These are phyloP conservation scores for Penicillium riverlandense DNA, from an alignment of 495 filamentous ascomycete genomes.

Conservation along the genomic window DNA sequence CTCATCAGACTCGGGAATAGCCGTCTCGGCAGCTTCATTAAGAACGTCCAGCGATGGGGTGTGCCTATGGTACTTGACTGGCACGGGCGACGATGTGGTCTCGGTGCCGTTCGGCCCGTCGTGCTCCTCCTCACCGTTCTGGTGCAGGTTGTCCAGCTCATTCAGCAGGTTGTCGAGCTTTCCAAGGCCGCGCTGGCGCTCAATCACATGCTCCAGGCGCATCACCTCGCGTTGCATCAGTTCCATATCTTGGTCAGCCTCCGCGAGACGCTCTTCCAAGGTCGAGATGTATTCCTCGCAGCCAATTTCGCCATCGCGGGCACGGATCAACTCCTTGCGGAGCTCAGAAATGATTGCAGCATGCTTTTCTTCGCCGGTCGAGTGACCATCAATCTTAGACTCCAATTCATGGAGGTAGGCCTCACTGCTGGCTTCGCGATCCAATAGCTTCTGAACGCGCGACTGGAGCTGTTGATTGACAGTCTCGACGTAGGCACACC, in stretches of 20 bases:
- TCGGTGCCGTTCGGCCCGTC: conserved; percentile 18
- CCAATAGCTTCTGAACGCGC: conserved; percentile 80
- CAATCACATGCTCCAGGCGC: conserved; percentile 87
- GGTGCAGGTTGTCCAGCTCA: conserved; percentile 77
- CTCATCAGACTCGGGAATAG: conserved; percentile 50
- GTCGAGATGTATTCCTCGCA: conserved; percentile 97
- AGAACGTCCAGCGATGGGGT: conserved; percentile 39
- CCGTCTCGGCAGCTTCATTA: conserved; percentile 42
- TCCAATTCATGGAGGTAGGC: conserved; percentile 89
- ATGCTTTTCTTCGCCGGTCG: conserved; percentile 89
- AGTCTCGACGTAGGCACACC: conserved; percentile 84
- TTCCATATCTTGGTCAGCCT: conserved; percentile 93
- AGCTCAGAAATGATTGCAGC: conserved; percentile 76
- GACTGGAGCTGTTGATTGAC: conserved; percentile 83
- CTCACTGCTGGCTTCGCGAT: conserved; percentile 84
- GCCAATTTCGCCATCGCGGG: conserved; percentile 81
- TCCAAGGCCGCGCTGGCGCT: conserved; percentile 89
- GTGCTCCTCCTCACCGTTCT: conserved; percentile 45
- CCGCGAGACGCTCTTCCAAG: conserved; percentile 89
- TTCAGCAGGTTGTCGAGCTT: conserved; percentile 88
- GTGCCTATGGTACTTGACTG: conserved; percentile 23
- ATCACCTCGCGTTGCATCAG: conserved; percentile 95
- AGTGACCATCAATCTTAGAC: conserved; percentile 78
- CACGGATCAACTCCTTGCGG: conserved; percentile 82
- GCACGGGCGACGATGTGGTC: conserved; percentile 3